Conservation (phyloP, 208 protist species). For the Sergeia podlipaevii region DNA sequence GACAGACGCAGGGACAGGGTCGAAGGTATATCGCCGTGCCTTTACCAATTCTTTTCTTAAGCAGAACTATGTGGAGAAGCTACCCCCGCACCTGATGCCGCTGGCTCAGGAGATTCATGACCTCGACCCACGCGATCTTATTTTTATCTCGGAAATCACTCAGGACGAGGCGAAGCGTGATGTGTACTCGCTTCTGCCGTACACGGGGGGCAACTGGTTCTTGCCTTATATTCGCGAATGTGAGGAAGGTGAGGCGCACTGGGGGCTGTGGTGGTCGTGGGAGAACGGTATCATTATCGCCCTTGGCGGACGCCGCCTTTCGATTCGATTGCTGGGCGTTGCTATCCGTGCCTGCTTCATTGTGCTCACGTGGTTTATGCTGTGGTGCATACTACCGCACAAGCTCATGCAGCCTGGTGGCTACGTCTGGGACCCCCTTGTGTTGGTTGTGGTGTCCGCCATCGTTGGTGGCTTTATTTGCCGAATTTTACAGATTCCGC, state of each 20-base stretch:
- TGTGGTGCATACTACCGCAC: constrained; percentile 66
- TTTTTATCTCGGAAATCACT: constrained; percentile 47
- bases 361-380: constrained; percentile 57
- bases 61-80: constrained; percentile 15
- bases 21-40: too few relatives aligned
- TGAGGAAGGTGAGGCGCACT: constrained; percentile 30
- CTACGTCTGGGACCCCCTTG: constrained; percentile 70
- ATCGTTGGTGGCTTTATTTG: constrained; percentile 64
- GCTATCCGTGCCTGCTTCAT: constrained; percentile 56
- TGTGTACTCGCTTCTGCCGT: constrained; percentile 71
- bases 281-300: constrained; percentile 40
- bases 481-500: constrained; percentile 72
- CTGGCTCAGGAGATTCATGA: constrained; percentile 47
- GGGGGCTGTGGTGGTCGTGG: constrained; percentile 34
- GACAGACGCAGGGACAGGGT: too few relatives aligned
- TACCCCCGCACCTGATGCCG: constrained; percentile 47
- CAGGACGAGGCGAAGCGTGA: constrained; percentile 47
- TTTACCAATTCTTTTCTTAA: constrained; percentile 27
- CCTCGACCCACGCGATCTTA: constrained; percentile 44
- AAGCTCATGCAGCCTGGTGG: constrained; percentile 57
- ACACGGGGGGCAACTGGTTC: constrained; percentile 76
- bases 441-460: constrained; percentile 56
- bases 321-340: constrained; percentile 49
- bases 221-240: constrained; percentile 50
- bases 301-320: constrained; percentile 46